Conservation (phyloP, 2,329 filamentous ascomycete genomes). For the Orbilia oligospora region DNA sequence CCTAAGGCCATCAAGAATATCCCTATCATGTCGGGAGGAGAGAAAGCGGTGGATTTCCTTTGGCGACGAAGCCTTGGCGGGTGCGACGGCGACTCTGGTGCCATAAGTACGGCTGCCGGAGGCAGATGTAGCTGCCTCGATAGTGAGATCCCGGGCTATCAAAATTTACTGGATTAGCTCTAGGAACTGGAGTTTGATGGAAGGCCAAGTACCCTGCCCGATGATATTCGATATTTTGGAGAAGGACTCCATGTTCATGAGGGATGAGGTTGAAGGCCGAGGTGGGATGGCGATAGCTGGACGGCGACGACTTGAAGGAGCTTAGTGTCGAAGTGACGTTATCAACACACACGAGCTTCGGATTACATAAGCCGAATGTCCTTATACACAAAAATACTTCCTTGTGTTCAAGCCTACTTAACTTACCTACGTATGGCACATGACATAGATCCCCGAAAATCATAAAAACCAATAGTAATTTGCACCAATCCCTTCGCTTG, state of each 20-base stretch:
- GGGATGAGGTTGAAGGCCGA: constrained; percentile 24
- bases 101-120: constrained; percentile 70
- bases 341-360: constrained; percentile 2
- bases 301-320: not conserved
- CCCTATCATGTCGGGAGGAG: constrained; percentile 92
- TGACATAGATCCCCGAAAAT: too few species aligned
- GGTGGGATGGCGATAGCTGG: constrained; percentile 31
- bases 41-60: constrained; percentile 93
- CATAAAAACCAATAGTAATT: too few species aligned
- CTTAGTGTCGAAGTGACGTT: constrained; percentile 18
- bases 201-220: constrained; percentile 81
- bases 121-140: constrained; percentile 96
- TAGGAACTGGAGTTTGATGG: constrained; percentile 63
- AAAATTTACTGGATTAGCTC: not conserved
- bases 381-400: too few species aligned
- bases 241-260: constrained; percentile 87
- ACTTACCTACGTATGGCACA: too few species aligned
- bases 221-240: constrained; percentile 93
- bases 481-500: too few species aligned
- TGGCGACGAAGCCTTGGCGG: constrained; percentile 77
- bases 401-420: too few species aligned
- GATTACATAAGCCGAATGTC: not conserved
- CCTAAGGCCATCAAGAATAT: constrained; percentile 91
- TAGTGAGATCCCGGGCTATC: constrained; percentile 92
- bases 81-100: constrained; percentile 68